phyloP scores from a whole-genome alignment of 768 basidiomycete species.

The Strobilomyces echinocephalus region DNA sequence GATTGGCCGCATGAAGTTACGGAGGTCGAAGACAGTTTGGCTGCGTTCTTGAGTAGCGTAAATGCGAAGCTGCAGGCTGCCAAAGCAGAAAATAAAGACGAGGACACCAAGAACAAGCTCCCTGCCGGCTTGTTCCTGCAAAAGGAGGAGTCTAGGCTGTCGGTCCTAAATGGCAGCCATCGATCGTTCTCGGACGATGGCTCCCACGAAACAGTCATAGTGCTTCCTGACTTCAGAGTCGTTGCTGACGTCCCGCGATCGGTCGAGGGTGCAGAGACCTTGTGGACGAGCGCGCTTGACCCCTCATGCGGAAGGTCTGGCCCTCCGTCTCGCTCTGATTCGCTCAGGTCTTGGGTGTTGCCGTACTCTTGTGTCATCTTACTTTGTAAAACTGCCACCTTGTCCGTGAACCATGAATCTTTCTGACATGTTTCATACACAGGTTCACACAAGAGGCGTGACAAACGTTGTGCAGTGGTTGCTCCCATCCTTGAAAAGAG shows the following conservation, averaged over 20 bases:
- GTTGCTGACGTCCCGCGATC: constrained; percentile 68
- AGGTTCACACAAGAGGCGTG: constrained; percentile 93
- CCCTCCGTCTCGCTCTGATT: constrained; percentile 38
- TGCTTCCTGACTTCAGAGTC: constrained; percentile 90
- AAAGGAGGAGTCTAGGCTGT: constrained; percentile 50
- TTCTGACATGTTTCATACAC: constrained; percentile 2
- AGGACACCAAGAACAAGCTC: constrained; percentile 6
- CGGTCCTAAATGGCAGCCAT: constrained; percentile 83
- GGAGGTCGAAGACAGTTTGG: constrained; percentile 64
- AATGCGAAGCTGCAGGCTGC: constrained; percentile 15
- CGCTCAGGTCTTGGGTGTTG: constrained; percentile 68
- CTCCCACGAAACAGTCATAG: constrained; percentile 70
- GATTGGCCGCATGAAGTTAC: constrained; percentile 87
- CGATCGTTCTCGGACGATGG: constrained; percentile 57
- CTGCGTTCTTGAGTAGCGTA: constrained; percentile 44
- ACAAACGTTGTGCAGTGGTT: constrained; percentile 86
- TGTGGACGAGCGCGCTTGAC: constrained; percentile 64
- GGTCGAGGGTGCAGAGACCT: constrained; percentile 56
- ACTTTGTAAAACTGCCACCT: constrained; percentile 57
- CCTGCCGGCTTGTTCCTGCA: constrained; percentile 55
- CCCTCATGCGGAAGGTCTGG: constrained; percentile 51
- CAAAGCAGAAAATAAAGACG: neutral
- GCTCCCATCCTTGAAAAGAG: constrained; percentile 80
- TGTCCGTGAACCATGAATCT: neutral
- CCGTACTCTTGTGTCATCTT: constrained; percentile 90